phyloP scores from a whole-genome alignment of 495 filamentous ascomycete genomes.

The Penicillium coprophilum region DNA sequence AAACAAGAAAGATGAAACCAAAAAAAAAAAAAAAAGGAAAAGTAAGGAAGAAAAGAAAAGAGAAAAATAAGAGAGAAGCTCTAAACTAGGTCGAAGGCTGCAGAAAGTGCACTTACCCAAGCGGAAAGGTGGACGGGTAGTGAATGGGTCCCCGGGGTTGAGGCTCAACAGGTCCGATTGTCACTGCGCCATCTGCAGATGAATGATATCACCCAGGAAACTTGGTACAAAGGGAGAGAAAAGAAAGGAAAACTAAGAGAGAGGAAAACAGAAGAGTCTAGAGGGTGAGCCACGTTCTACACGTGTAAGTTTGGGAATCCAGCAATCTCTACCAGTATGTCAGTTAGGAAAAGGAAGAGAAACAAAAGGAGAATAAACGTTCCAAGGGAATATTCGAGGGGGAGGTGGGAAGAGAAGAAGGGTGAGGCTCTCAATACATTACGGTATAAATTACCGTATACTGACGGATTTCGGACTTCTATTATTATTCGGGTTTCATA shows the following conservation, averaged over 20 bases:
- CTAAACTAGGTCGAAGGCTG: slow-evolving; percentile 1
- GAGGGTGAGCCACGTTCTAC: slow-evolving; percentile 4
- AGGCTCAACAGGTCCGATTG: slow-evolving; percentile 15
- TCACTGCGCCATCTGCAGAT: slow-evolving; percentile 16
- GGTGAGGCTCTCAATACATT: neutral
- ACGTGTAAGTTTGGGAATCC: neutral
- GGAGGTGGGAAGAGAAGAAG: neutral
- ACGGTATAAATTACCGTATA: slow-evolving; percentile 1
- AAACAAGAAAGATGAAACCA: neutral
- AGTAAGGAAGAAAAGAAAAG: neutral
- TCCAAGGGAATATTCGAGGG: slow-evolving; percentile 1
- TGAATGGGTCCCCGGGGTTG: slow-evolving; percentile 11
- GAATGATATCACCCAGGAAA: slow-evolving; percentile 8
- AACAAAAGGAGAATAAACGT: slow-evolving; percentile 10
- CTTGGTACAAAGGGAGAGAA: neutral
- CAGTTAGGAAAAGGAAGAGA: slow-evolving; percentile 6
- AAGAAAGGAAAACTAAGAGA: slow-evolving; percentile 9
- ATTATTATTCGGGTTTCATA: neutral
- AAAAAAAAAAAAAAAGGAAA: neutral
- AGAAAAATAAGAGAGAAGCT: neutral
- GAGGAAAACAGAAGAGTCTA: neutral
- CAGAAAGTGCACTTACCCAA: slow-evolving; percentile 12
- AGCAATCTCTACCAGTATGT: slow-evolving; percentile 5
- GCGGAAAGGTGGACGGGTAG: slow-evolving; percentile 12
- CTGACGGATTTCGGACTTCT: neutral